Evolutionary conservation across 768 basidiomycete genomes (phyloP).

Genomic region (Leccinellum albellum): DNA sequence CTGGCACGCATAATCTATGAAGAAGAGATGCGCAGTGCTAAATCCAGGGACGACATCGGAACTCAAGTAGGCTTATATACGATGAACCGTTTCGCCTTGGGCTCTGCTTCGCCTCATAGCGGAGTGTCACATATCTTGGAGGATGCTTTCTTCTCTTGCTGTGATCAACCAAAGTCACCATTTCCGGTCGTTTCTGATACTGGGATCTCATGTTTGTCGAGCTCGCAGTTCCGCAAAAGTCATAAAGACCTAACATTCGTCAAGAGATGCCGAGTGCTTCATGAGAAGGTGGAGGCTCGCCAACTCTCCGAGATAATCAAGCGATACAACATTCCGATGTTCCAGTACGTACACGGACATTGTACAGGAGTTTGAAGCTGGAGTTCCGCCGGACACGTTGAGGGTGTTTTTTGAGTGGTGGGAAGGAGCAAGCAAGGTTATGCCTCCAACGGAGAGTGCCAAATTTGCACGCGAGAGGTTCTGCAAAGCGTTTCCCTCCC

Average conservation of each 20-base stretch:
- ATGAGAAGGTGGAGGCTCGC: not conserved
- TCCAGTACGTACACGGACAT: conserved; percentile 7
- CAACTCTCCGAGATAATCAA: conserved; percentile 5
- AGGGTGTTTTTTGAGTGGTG: conserved; percentile 12
- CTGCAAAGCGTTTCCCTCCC: conserved; percentile 47
- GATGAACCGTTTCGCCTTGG: conserved; percentile 79
- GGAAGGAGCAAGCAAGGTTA: not conserved
- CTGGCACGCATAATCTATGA: conserved; percentile 83
- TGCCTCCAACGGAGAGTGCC: not conserved
- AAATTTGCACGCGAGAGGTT: not conserved
- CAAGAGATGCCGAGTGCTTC: conserved; percentile 3
- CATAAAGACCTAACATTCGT: conserved; percentile 5
- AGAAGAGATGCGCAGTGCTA: conserved; percentile 50
- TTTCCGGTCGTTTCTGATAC: conserved; percentile 12
- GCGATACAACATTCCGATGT: conserved; percentile 3
- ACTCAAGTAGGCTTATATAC: conserved; percentile 53
- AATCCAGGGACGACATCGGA: not conserved
- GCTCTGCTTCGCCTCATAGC: conserved; percentile 26
- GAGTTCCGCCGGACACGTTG: conserved; percentile 8
- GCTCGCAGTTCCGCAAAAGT: conserved; percentile 3
- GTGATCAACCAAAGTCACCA: not conserved
- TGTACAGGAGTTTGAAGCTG: conserved; percentile 7
- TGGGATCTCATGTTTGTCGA: conserved; percentile 3
- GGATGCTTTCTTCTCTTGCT: conserved; percentile 13
- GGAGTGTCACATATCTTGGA: conserved; percentile 12